These are phyloP conservation scores for Globisporangium lucens DNA, from an alignment of 352 stramenopile genomes.

Conservation along the genomic window DNA sequence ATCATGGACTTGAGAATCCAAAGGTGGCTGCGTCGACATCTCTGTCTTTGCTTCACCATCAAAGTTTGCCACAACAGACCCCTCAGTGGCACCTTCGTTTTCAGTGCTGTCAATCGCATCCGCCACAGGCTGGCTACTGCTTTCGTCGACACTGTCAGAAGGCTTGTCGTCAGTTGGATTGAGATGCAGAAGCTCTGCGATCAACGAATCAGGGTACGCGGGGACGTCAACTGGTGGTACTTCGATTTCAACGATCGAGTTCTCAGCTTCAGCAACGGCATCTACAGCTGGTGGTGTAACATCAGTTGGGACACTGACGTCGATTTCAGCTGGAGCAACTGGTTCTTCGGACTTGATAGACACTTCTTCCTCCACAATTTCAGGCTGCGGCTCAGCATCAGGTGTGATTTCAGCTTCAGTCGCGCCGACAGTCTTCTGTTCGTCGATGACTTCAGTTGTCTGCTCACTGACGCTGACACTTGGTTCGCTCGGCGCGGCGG, in stretches of 20 bases:
- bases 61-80: not conserved
- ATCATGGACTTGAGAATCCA: not conserved
- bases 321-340: not conserved
- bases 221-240: conserved; percentile 5
- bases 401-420: not conserved
- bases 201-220: conserved; percentile 2
- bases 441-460: not conserved
- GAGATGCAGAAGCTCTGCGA: conserved; percentile 14
- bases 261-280: not conserved
- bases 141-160: not conserved
- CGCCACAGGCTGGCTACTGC: not conserved
- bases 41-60: not conserved
- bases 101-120: not conserved
- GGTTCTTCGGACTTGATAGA: not conserved
- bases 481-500: not conserved
- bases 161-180: not conserved
- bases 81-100: not conserved
- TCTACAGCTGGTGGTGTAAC: not conserved
- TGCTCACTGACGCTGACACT: not conserved
- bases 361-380: not conserved
- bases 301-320: not conserved
- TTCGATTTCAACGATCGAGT: conserved; percentile 9
- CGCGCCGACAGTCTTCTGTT: not conserved
- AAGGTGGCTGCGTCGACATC: not conserved
- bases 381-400: not conserved